phyloP scores from a whole-genome alignment of 352 stramenopile genomes.

The Phytophthora ramorum region DNA sequence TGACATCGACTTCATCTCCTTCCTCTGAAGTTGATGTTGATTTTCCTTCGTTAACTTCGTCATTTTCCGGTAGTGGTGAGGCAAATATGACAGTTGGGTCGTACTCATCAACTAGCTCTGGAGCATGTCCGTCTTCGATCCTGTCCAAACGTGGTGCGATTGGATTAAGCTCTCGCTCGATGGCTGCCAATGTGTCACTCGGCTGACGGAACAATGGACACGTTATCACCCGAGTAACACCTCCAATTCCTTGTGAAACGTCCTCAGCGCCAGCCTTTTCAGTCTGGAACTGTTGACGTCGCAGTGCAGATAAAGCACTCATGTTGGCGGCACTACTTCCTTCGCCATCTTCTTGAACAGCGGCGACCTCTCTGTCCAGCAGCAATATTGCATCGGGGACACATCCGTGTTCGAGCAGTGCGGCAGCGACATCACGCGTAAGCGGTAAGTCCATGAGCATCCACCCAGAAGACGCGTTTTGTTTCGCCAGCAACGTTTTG shows the following conservation, averaged over 20 bases:
- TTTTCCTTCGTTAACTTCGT: conserved; percentile 17
- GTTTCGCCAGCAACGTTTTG: conserved; percentile 25
- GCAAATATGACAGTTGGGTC: conserved; percentile 44
- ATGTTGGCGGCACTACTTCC: neutral
- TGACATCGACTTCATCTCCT: conserved; percentile 9
- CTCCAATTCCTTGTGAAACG: conserved; percentile 19
- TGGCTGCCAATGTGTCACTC: conserved; percentile 37
- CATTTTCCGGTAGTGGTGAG: conserved; percentile 17
- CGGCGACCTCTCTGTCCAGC: conserved; percentile 40
- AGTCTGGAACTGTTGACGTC: conserved; percentile 39
- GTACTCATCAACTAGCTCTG: conserved; percentile 33
- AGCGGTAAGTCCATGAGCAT: conserved; percentile 62
- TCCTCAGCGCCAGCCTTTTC: conserved; percentile 26
- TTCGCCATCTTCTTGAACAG: conserved; percentile 20
- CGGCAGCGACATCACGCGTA: conserved; percentile 38
- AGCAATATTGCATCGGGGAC: conserved; percentile 63
- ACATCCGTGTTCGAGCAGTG: conserved; percentile 48
- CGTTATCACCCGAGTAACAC: conserved; percentile 22
- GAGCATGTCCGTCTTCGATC: conserved; percentile 46
- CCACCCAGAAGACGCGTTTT: conserved; percentile 35
- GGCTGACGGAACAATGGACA: conserved; percentile 35
- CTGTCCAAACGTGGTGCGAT: conserved; percentile 54
- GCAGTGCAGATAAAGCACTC: conserved; percentile 24
- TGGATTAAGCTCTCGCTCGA: conserved; percentile 47
- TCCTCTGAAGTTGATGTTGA: neutral